phyloP scores from a whole-genome alignment of 306 rosid genomes.

The Lablab purpureus region DNA sequence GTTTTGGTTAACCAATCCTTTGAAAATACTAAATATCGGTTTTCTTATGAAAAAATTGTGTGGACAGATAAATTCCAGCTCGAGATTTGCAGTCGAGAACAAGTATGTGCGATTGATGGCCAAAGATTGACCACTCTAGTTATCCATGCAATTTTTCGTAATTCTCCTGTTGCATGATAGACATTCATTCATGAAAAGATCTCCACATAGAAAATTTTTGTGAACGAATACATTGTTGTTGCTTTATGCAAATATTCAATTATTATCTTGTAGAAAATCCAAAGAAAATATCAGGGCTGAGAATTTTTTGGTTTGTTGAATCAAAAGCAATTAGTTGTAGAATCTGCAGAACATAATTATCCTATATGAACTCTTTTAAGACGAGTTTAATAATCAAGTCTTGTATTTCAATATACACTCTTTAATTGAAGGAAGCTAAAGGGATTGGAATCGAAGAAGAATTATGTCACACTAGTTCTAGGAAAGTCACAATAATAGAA shows the following conservation, averaged over 20 bases:
- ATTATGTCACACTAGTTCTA: too few relatives aligned
- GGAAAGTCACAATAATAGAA: too few relatives aligned
- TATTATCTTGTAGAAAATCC: conserved; percentile 23
- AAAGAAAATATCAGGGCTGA: conserved; percentile 22
- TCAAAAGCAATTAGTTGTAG: background rate
- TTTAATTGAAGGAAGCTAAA: background rate
- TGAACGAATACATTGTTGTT: conserved; percentile 31
- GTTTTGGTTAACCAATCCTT: conserved; percentile 1
- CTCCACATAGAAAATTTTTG: conserved; percentile 10
- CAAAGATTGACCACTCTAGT: conserved; percentile 51
- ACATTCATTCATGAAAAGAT: conserved; percentile 27
- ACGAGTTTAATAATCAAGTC: background rate
- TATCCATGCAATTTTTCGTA: conserved; percentile 22
- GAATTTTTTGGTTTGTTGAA: conserved; percentile 16
- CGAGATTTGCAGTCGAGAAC: conserved; percentile 71
- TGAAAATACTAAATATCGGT: background rate
- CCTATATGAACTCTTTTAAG: background rate
- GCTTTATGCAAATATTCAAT: conserved; percentile 25
- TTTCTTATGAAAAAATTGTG: conserved; percentile 38
- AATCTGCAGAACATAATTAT: conserved; percentile 4
- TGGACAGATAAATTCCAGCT: conserved; percentile 81
- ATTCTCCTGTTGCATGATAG: conserved; percentile 25
- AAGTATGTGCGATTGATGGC: conserved; percentile 74
- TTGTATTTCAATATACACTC: background rate
- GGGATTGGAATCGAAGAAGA: too few relatives aligned